Evolutionary conservation across 441 rosid genomes (phyloP), one percentile per base, ranked within the genome.

Genomic region (Bruguiera hainesii): DNA sequence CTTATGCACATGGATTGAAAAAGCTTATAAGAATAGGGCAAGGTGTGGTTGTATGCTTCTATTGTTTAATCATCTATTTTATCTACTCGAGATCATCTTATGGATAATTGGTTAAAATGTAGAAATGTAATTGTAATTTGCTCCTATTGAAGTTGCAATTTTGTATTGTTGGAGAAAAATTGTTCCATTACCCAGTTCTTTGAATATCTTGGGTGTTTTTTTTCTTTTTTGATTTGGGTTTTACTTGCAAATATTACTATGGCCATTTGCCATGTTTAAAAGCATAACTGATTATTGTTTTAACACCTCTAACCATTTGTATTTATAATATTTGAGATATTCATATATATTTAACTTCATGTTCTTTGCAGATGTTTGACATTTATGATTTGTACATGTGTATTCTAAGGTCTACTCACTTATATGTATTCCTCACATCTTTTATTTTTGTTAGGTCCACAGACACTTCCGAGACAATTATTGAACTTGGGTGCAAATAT

Each of bases 1-100:
- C 89, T 21, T 92, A 90, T 84, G 99, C 99, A 6, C 73, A 69
- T 72, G 99, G 90, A 66, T 77, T 94, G 50, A 90, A 79, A 83
- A 93, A 75, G 77, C 86, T 96, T 8, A 84, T 90, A 74, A 88
- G 76, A 79, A 90, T 90, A 71, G 96, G 99, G 21, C 95, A 87
- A 79, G 99, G 98, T 93, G 68, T 78, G 77, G 79, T 73, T 73
- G 55, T 55, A 61, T 75, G 56, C 62, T 68, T 33, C 37, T 7
- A 42, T 11, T 42, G 48, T 13, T 42, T 42, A 42, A 25, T 35
- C 66, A 7, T 56, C 31, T 28, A 8, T 69, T 70, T 48, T 63
- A 18, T 25, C n/a, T 57, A 69, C 66, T 6, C 18, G 26, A n/a
- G 21, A 11, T 28, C 23, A 20, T 62, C 39, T 42, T 53, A 28